Evolutionary conservation across 2,329 filamentous ascomycete species (phyloP).

Genomic region (Fusarium nurragi): DNA sequence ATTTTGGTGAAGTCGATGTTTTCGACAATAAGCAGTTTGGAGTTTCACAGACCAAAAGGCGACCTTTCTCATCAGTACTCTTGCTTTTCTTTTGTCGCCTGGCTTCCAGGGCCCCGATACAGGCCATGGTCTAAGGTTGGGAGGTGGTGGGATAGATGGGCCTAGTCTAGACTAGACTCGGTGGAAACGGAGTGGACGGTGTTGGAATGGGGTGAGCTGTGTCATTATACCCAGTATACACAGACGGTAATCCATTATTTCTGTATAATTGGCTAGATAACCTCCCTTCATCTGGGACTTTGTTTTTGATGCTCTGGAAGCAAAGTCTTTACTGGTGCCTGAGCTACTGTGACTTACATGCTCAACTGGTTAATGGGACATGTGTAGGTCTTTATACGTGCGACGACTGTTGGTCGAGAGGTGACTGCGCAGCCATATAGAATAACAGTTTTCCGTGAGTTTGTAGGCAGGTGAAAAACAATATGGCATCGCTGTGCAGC

Average conservation of each 20-base stretch:
- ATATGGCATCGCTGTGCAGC: too few species aligned
- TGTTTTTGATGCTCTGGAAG: constrained; percentile 19
- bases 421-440: too few species aligned
- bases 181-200: constrained; percentile 39
- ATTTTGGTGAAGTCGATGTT: constrained; percentile 11
- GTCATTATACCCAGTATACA: constrained; percentile 44
- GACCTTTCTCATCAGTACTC: not conserved
- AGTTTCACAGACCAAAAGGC: constrained; percentile 19
- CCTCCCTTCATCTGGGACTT: not conserved
- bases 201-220: constrained; percentile 35
- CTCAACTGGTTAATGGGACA: not conserved
- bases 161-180: constrained; percentile 33
- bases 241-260: constrained; percentile 30
- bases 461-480: too few species aligned
- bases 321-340: not conserved
- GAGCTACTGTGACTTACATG: not conserved
- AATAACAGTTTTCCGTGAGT: not conserved
- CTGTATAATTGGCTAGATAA: constrained; percentile 21
- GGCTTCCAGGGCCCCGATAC: constrained; percentile 13
- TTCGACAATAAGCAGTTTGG: constrained; percentile 12
- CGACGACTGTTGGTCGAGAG: too few species aligned
- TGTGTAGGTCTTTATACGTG: too few species aligned
- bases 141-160: constrained; percentile 23
- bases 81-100: constrained; percentile 21
- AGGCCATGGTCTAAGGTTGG: constrained; percentile 17